These are phyloP conservation scores for Ustulina deusta DNA, from an alignment of 2,329 filamentous ascomycete species.

Conservation along the genomic window DNA sequence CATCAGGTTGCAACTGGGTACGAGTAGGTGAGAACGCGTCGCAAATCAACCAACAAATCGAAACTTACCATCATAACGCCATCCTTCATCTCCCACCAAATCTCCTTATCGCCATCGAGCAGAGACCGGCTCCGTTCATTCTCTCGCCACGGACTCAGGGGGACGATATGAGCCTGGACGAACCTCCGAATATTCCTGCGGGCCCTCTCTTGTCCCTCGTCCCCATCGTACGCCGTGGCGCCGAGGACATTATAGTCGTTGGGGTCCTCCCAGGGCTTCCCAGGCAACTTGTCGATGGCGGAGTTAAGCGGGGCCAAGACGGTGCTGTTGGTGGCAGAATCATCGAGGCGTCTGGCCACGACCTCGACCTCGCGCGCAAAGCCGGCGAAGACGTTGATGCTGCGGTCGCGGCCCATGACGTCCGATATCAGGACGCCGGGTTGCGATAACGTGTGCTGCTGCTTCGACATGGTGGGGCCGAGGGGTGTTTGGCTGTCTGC, in stretches of 20 bases:
- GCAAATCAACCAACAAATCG: too few relatives aligned
- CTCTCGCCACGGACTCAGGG: conserved; percentile 79
- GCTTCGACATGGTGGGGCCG: conserved; percentile 37
- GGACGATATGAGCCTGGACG: conserved; percentile 86
- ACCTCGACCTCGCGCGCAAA: conserved; percentile 80
- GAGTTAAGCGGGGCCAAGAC: conserved; percentile 89
- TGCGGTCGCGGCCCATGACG: conserved; percentile 81
- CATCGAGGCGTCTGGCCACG: conserved; percentile 76
- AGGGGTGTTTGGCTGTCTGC: conserved; percentile 48
- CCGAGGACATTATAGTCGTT: conserved; percentile 77
- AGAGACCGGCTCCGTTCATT: conserved; percentile 74
- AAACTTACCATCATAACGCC: conserved; percentile 73
- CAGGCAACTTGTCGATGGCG: conserved; percentile 79
- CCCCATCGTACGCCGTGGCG: conserved; percentile 78
- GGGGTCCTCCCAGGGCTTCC: conserved; percentile 88
- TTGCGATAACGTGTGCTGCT: conserved; percentile 44
- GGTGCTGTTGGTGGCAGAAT: conserved; percentile 77
- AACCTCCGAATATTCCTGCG: conserved; percentile 81
- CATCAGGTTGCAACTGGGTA: conserved; percentile 78
- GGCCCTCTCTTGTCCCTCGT: conserved; percentile 80
- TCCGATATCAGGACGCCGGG: conserved; percentile 80
- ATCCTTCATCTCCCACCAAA: conserved; percentile 85
- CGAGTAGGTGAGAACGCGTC: conserved; percentile 7
- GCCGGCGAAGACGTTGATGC: conserved; percentile 85
- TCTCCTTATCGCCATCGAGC: conserved; percentile 70